These are phyloP conservation scores for Musa balbisiana DNA, from an alignment of 202 grass and related monocot species.

Conservation along the genomic window DNA sequence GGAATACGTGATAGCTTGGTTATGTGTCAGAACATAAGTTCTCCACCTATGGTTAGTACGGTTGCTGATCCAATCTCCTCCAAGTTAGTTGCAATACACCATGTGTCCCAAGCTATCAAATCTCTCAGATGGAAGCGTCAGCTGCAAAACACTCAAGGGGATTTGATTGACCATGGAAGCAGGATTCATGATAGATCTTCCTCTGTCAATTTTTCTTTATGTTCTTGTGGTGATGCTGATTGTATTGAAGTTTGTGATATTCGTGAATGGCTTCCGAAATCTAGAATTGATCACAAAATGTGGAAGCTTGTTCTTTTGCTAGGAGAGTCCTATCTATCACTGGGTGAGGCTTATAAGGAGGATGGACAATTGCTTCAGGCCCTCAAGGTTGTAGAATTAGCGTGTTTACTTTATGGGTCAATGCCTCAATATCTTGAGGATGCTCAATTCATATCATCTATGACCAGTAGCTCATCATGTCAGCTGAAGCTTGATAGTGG, in stretches of 20 bases:
- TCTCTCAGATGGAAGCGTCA: slow-evolving; percentile 93
- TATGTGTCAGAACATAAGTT: slow-evolving; percentile 47
- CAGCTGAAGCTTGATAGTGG: slow-evolving; percentile 26
- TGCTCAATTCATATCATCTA: slow-evolving; percentile 88
- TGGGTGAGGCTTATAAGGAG: slow-evolving; percentile 89
- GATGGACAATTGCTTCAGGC: slow-evolving; percentile 57
- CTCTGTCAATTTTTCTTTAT: slow-evolving; percentile 55
- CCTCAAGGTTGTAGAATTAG: slow-evolving; percentile 93
- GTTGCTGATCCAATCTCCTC: slow-evolving; percentile 83
- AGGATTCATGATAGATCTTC: slow-evolving; percentile 45
- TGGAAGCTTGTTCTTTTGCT: slow-evolving; percentile 99
- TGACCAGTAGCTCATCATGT: slow-evolving; percentile 37
- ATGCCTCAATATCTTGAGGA: slow-evolving; percentile 89
- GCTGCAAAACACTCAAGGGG: slow-evolving; percentile 54
- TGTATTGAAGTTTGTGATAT: slow-evolving; percentile 97
- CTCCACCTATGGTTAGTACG: slow-evolving; percentile 34
- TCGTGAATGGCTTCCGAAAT: slow-evolving; percentile 93
- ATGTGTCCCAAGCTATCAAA: slow-evolving; percentile 94
- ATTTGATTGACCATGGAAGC: slow-evolving; percentile 33
- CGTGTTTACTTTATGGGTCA: slow-evolving; percentile 86
- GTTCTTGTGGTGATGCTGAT: slow-evolving; percentile 82
- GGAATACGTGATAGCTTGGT: slow-evolving; percentile 34
- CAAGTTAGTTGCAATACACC: slow-evolving; percentile 96
- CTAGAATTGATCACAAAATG: slow-evolving; percentile 87
- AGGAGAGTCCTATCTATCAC: slow-evolving; percentile 90